phyloP scores from a whole-genome alignment of 2,329 filamentous ascomycete species.

The Ophiostoma sp. region DNA sequence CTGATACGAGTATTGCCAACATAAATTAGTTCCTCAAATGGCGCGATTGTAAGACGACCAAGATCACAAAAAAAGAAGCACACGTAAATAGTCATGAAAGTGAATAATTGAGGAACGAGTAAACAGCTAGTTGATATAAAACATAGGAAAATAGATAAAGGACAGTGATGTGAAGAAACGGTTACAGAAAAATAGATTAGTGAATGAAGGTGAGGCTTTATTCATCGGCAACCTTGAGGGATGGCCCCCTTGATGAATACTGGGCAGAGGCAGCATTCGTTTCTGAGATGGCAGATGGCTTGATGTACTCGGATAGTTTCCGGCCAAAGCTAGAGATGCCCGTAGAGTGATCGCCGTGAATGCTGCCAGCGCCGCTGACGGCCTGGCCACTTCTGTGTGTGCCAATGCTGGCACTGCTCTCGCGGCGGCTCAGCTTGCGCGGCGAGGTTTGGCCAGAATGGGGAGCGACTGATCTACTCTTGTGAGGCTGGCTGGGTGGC shows the following conservation, averaged over 20 bases:
- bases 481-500: background rate
- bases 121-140: background rate
- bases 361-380: background rate
- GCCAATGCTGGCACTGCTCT: conserved; percentile 1
- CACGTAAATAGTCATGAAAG: background rate
- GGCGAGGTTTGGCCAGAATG: background rate
- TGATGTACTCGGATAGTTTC: conserved; percentile 19
- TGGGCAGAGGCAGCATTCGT: background rate
- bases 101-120: background rate
- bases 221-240: background rate
- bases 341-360: background rate
- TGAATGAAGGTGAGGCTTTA: background rate
- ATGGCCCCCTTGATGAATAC: background rate
- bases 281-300: conserved; percentile 9
- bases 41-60: background rate
- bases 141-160: conserved; percentile 1
- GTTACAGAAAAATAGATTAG: background rate
- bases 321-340: conserved; percentile 10
- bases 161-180: background rate
- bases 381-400: background rate
- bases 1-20: too few relatives aligned
- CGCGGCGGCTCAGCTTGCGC: background rate
- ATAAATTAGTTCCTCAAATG: background rate
- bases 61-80: background rate
- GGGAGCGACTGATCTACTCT: background rate